Evolutionary conservation across 1,284 basidiomycete genomes (phyloP).

Genomic region (Cryptococcus amylolentus): DNA sequence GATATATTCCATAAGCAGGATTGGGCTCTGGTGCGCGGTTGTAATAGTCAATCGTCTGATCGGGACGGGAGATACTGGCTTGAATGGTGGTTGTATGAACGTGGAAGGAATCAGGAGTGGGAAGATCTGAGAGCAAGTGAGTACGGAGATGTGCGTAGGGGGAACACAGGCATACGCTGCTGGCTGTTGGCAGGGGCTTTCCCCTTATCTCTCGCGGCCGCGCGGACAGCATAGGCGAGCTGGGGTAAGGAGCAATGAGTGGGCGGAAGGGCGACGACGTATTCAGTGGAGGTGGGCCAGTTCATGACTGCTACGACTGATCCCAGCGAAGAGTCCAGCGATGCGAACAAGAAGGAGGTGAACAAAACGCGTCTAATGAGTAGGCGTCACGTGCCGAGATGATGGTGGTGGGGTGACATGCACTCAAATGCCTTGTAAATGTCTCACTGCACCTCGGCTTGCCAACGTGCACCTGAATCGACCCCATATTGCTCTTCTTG

Average conservation of each 20-base stretch:
- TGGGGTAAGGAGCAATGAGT: constrained; percentile 14
- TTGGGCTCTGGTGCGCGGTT: constrained; percentile 11
- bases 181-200: not conserved
- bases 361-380: too few relatives aligned
- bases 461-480: too few relatives aligned
- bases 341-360: too few relatives aligned
- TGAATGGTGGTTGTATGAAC: constrained; percentile 37
- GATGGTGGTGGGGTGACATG: too few relatives aligned
- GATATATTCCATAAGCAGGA: constrained; percentile 14
- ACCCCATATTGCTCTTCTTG: too few relatives aligned
- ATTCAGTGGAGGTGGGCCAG: not conserved
- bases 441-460: too few relatives aligned
- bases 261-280: constrained; percentile 6
- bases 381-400: too few relatives aligned
- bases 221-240: constrained; percentile 12
- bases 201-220: constrained; percentile 2
- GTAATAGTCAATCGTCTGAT: constrained; percentile 3
- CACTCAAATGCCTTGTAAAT: too few relatives aligned
- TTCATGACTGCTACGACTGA: too few relatives aligned
- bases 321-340: too few relatives aligned
- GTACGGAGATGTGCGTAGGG: too few relatives aligned
- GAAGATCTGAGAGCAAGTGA: not conserved
- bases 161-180: not conserved
- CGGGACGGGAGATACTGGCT: constrained; percentile 14
- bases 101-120: constrained; percentile 20